These are phyloP conservation scores for Carallia pectinifolia DNA, from an alignment of 345 rosid genomes.

Conservation along the genomic window DNA sequence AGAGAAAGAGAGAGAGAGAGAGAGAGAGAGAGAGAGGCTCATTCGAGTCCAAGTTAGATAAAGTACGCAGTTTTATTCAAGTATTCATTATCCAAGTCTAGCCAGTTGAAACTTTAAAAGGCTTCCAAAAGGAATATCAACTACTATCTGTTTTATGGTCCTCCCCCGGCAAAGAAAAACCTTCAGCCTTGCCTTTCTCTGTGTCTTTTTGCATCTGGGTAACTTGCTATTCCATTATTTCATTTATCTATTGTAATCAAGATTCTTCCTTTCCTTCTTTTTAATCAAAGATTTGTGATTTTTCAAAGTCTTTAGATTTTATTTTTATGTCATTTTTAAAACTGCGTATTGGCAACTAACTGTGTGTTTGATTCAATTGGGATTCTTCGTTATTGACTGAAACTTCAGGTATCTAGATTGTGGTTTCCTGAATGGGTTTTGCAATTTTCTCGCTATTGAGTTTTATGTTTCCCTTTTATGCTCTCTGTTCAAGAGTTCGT, in stretches of 20 bases:
- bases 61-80: no score
- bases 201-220: not conserved
- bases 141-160: not conserved
- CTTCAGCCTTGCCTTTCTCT: not conserved
- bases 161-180: not conserved
- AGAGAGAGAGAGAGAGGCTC: no score
- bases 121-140: not conserved
- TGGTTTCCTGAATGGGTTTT: not conserved
- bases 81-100: no score
- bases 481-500: not conserved
- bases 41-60: no score
- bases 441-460: constrained; percentile 2
- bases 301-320: not conserved
- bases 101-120: no score
- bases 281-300: not conserved
- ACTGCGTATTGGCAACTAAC: not conserved
- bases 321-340: not conserved
- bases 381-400: not conserved
- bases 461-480: not conserved
- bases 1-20: no score
- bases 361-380: not conserved
- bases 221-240: not conserved
- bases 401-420: not conserved
- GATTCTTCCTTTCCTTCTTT: not conserved
- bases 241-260: not conserved